Evolutionary conservation across 371 early-diverging fungal species (phyloP).

Genomic region (Mucor racemosus): DNA sequence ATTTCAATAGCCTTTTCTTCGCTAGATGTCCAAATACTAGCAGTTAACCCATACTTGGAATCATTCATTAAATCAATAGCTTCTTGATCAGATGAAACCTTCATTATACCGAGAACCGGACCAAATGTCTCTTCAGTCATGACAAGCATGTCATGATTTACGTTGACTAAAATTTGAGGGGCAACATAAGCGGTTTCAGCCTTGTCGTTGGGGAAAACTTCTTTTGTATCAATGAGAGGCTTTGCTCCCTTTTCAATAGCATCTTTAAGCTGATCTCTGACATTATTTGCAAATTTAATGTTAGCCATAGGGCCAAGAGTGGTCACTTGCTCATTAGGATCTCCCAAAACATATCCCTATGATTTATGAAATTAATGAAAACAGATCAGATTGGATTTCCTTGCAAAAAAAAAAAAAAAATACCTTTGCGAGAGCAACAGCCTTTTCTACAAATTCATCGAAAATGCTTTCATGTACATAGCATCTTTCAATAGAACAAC

Average conservation of each 20-base stretch:
- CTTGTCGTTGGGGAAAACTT: conserved; percentile 67
- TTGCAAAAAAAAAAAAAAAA: not conserved
- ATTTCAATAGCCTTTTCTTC: conserved; percentile 63
- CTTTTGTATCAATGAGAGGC: conserved; percentile 61
- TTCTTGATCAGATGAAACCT: conserved; percentile 74
- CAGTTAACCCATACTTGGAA: conserved; percentile 82
- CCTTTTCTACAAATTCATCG: conserved; percentile 72
- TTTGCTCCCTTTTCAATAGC: conserved; percentile 79
- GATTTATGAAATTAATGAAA: not conserved
- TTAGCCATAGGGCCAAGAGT: conserved; percentile 86
- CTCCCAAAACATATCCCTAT: conserved; percentile 63
- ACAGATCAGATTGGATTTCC: not conserved
- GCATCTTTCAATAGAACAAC: conserved; percentile 84
- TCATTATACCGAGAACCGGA: conserved; percentile 81
- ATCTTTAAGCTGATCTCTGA: conserved; percentile 72
- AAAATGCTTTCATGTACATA: conserved; percentile 83
- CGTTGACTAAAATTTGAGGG: conserved; percentile 78
- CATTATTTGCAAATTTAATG: conserved; percentile 67
- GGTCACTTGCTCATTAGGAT: conserved; percentile 67
- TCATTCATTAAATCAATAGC: conserved; percentile 85
- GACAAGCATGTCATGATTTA: conserved; percentile 75
- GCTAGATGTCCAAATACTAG: conserved; percentile 82
- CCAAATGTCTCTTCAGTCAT: conserved; percentile 92
- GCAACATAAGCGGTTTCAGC: conserved; percentile 67
- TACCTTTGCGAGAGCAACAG: conserved; percentile 69